Conservation (phyloP, 202 grass and related monocot species). For the Elaeis oleifera region DNA sequence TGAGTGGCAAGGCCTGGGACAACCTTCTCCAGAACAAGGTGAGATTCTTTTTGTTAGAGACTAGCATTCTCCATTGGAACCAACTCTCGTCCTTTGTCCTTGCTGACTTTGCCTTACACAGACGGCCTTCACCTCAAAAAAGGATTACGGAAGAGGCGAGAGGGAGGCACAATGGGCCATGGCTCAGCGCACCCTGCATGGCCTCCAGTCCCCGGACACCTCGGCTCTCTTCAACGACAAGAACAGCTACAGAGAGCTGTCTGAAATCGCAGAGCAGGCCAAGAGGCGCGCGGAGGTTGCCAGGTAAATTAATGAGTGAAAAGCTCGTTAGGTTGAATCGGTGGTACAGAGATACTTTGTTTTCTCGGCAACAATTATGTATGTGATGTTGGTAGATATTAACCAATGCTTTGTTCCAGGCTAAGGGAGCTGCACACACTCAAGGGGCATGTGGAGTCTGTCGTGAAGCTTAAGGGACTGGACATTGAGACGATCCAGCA, state of each 20-base stretch:
- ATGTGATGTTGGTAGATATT: too few relatives aligned
- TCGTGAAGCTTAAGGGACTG: constrained; percentile 15
- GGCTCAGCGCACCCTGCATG: constrained; percentile 72
- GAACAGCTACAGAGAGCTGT: constrained; percentile 57
- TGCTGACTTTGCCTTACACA: constrained; percentile 16
- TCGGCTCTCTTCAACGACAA: constrained; percentile 36
- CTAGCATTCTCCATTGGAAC: too few relatives aligned
- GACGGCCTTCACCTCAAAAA: constrained; percentile 63
- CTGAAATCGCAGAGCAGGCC: constrained; percentile 80
- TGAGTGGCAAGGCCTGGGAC: constrained; percentile 71
- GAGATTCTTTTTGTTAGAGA: background rate
- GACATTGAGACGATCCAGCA: constrained; percentile 12
- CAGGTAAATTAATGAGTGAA: constrained; percentile 13
- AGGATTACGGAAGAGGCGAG: constrained; percentile 75
- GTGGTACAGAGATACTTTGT: too few relatives aligned
- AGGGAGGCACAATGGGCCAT: constrained; percentile 79
- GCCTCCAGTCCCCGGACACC: constrained; percentile 38
- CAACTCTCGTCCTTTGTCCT: too few relatives aligned
- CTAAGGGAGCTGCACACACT: constrained; percentile 12
- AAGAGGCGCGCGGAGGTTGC: constrained; percentile 73
- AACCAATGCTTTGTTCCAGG: background rate
- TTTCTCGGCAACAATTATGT: background rate
- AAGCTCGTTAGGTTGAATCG: too few relatives aligned
- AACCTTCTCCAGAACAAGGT: constrained; percentile 74
- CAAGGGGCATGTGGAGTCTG: constrained; percentile 12